Percentiles rank a stretch among this genome's conserved stretches.
phyloP scores from a whole-genome alignment of 768 basidiomycete genomes.

The Pulveroboletus sp. region DNA sequence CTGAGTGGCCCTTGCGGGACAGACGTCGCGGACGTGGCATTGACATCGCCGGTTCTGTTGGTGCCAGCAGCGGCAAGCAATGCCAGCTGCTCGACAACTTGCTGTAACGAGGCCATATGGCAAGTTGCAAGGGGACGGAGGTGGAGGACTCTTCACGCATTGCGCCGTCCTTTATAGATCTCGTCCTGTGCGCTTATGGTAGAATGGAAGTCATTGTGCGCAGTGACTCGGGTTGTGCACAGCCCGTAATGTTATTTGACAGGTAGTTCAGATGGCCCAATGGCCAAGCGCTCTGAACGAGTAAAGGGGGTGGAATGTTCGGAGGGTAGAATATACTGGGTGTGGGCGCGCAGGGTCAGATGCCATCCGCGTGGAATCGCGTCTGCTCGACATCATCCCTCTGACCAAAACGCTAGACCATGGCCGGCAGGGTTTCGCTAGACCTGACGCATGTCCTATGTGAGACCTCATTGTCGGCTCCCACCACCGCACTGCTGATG shows the following conservation, averaged over 20 bases:
- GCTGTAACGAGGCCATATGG: conserved; percentile 25
- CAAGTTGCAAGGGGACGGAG: neutral
- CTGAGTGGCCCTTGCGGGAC: conserved; percentile 18
- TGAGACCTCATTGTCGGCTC: conserved; percentile 25
- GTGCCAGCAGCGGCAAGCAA: conserved; percentile 18
- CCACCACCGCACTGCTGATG: conserved; percentile 1
- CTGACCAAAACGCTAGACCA: neutral
- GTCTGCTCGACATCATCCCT: too few species aligned
- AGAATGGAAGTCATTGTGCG: neutral
- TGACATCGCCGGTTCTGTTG: conserved; percentile 10
- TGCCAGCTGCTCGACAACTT: conserved; percentile 28
- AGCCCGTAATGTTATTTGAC: neutral
- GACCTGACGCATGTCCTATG: conserved; percentile 68
- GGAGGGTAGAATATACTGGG: neutral
- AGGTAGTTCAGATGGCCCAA: too few species aligned
- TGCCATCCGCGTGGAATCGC: too few species aligned
- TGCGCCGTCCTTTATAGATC: conserved; percentile 12
- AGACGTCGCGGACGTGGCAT: conserved; percentile 11
- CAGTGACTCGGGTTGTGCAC: conserved; percentile 11
- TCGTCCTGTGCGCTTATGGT: too few species aligned
- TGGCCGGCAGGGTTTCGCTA: conserved; percentile 39
- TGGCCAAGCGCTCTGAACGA: too few species aligned
- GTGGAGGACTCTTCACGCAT: neutral
- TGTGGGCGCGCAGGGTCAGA: neutral
- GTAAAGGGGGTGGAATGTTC: too few species aligned